A percentile compares a stretch with the other conserved stretches of the same genome.
Conservation (phyloP, 345 rosid genomes). For the Rubroshorea leprosula region DNA sequence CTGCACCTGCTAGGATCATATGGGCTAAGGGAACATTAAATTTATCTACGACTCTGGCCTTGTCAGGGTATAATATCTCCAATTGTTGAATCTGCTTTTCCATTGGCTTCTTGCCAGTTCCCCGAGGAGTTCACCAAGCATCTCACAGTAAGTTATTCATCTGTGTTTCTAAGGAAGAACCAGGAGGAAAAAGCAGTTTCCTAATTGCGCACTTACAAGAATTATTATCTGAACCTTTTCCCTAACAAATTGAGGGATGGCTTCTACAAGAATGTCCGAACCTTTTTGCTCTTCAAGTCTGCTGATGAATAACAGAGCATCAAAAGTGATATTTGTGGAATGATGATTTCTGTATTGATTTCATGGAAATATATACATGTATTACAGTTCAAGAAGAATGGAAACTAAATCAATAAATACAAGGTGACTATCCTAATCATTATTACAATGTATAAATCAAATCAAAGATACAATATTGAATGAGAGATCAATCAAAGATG, state of each 20-base stretch:
- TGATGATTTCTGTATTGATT: too few relatives aligned
- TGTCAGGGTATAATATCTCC: conserved; percentile 61
- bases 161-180: neutral
- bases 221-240: conserved; percentile 65
- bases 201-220: conserved; percentile 57
- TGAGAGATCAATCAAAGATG: too few relatives aligned
- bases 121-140: conserved; percentile 29
- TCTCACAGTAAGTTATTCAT: too few relatives aligned
- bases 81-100: conserved; percentile 63
- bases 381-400: too few relatives aligned
- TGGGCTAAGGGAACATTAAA: conserved; percentile 82
- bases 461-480: too few relatives aligned
- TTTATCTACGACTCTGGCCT: conserved; percentile 68
- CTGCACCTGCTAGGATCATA: conserved; percentile 87
- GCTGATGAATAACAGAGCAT: conserved; percentile 50
- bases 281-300: conserved; percentile 97
- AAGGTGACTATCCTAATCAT: too few relatives aligned
- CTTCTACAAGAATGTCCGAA: conserved; percentile 76
- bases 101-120: conserved; percentile 83
- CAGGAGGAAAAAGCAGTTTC: neutral
- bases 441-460: too few relatives aligned
- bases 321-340: too few relatives aligned
- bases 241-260: conserved; percentile 51
- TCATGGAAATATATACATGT: too few relatives aligned
- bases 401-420: too few relatives aligned